Base-by-base conservation (phyloP, 441 rosid genomes). In the Populus tomentosa region DNA sequence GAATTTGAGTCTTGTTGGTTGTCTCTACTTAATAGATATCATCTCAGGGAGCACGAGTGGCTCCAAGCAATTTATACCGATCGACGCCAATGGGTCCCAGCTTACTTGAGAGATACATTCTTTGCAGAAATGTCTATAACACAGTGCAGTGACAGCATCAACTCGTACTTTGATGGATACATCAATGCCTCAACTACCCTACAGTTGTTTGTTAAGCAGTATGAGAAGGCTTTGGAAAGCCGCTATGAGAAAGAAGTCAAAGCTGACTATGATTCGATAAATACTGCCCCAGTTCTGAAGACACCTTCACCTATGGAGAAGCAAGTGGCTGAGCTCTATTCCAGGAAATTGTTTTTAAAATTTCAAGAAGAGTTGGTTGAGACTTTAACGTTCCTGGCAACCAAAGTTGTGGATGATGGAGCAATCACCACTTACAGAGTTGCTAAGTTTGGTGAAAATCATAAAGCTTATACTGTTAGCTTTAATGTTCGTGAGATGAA, bases 261-360 rank as follows among this genome's bases (percentile, higher is more conserved):
- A 85, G 96, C 94, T 26, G 96, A 91, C 78, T 89, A 84, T 74
- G 96, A 90, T 69, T 87, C 96, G 5, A 78, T 89, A 82, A 88
- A 87, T 83, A 82, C 88, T 66, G 69, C 88, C 33, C 92, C 92
- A 32, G 84, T 75, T 77, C 80, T 88, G 68, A 90, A 86, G 84
- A 91, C 96, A 63, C 94, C 96, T 70, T 91, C 96, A 77, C 96
- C 96, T 21, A 91, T 91, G 96, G 96, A 91, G 89, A 89, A 88
- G 79, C 96, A 91, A 81, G 94, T 88, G 42, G 87, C 96, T 35
- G 87, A 83, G 59, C 89, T 88, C 67, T 91, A 89, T 85, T 89
- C 94, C 10, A 85, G 89, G 83, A 88, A 87, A 81, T 75, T 91
- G 33, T 91, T 91, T 78, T 28, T 75, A 24, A 91, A 89, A 82